Percentiles rank a stretch among this genome's conserved stretches.
Conservation (phyloP, 1,139 yeast genomes). For the Schizosaccharomyces versatilis region DNA sequence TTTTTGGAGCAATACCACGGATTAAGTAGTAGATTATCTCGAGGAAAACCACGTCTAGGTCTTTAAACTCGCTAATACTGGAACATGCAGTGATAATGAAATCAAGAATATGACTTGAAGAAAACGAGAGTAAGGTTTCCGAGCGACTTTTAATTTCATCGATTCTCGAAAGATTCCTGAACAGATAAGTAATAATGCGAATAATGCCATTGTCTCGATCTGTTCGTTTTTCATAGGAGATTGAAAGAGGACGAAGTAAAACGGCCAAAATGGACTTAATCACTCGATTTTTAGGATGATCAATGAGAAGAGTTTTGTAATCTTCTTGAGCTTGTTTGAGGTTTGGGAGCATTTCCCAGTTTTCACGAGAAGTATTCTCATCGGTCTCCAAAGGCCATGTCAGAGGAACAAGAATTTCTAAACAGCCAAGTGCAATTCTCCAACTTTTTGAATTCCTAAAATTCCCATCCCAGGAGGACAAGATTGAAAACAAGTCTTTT, state of each 20-base stretch:
- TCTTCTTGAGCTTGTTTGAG: slow-evolving; percentile 41
- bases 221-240: slow-evolving; percentile 35
- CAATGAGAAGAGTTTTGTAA: slow-evolving; percentile 49
- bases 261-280: slow-evolving; percentile 50
- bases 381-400: slow-evolving; percentile 65
- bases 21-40: slow-evolving; percentile 49
- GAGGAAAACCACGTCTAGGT: slow-evolving; percentile 40
- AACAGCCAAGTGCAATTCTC: slow-evolving; percentile 13
- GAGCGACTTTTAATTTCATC: slow-evolving; percentile 58
- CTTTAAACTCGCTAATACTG: slow-evolving; percentile 38
- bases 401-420: slow-evolving; percentile 62
- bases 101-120: slow-evolving; percentile 47
- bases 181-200: slow-evolving; percentile 46
- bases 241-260: slow-evolving; percentile 38
- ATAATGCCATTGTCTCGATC: slow-evolving; percentile 53
- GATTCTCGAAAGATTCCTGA: slow-evolving; percentile 54
- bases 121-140: slow-evolving; percentile 34
- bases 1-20: slow-evolving; percentile 30
- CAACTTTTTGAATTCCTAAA: slow-evolving; percentile 13
- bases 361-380: slow-evolving; percentile 28
- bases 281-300: slow-evolving; percentile 36
- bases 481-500: slow-evolving; percentile 52
- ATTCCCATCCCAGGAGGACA: slow-evolving; percentile 49
- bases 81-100: slow-evolving; percentile 48
- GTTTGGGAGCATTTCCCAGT: slow-evolving; percentile 35